Evolutionary conservation across 331 rosid genomes (phyloP), one percentile per base, ranked within the genome.

Genomic region (Pyrus hybrid): DNA sequence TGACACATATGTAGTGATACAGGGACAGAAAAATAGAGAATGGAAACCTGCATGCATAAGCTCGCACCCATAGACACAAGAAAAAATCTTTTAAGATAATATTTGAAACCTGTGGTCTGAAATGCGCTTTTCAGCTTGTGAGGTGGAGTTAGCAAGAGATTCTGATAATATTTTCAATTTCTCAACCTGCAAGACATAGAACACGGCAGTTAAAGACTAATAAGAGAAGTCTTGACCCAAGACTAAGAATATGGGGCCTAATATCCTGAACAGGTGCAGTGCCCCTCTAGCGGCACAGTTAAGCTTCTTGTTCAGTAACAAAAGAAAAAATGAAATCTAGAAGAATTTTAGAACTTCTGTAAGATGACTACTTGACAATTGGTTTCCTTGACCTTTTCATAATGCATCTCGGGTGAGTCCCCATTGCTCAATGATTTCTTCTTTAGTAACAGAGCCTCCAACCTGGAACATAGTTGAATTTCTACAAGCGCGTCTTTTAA

Each of bases 61-160:
- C 32, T 22, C 54, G 66, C 47, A 73, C 41, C 33, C 5, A 43
- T 18, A 80, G 29, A 78, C 70, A 78, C 68, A 56, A 67, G 57
- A 41, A 16, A 74, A 43, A 6, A 33, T 78, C 70, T 70, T 63
- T 70, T 14, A 21, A 74, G 58, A 18, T 65, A 70, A 20, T 33
- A 68, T 70, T 63, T 60, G 20, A 84, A 78, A 93, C 98, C 98
- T 93, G 83, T 88, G 87, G 77, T 93, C 98, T 58, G 68, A 72
- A 77, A 90, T 90, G 74, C 95, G 98, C 85, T 62, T 86, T 84
- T 87, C 85, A 35, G 98, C 98, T 85, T 88, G 91, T 57, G 84
- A 80, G 37, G 91, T 66, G 79, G 98, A 93, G 83, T 93, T 93
- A 65, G 86, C 87, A 71, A 91, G 97, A 83, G 97, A 93, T 85